Conservation (phyloP, 1,284 basidiomycete genomes). For the Trichosporon ovoides region DNA sequence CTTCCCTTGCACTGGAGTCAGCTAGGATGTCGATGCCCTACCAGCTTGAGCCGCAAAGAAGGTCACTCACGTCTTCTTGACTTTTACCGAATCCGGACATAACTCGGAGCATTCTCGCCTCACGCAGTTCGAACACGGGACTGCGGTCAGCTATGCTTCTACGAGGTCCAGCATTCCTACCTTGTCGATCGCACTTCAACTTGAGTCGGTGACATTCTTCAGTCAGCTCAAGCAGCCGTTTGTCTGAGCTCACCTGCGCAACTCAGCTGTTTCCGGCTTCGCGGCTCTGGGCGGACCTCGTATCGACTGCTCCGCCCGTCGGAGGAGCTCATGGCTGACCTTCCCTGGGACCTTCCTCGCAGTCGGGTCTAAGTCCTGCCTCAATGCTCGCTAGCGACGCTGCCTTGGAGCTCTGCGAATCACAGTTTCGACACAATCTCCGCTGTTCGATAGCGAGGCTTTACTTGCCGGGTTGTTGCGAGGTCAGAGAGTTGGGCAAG, state of each 20-base stretch:
- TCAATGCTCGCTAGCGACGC: no score
- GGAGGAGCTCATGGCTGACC: background rate
- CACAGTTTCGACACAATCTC: no score
- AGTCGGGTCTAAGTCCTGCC: no score
- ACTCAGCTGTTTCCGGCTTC: constrained; percentile 19
- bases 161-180: constrained; percentile 3
- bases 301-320: constrained; percentile 9
- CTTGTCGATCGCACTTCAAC: constrained; percentile 31
- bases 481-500: no score
- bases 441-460: no score
- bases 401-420: no score
- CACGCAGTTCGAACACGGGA: constrained; percentile 37
- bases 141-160: constrained; percentile 7
- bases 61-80: constrained; percentile 22
- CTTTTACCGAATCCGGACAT: constrained; percentile 32
- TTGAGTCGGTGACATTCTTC: constrained; percentile 27
- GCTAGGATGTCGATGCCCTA: no score
- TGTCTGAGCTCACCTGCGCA: constrained; percentile 14
- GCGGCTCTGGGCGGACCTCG: constrained; percentile 16
- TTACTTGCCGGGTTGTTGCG: no score
- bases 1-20: background rate
- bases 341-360: no score
- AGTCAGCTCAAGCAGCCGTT: background rate
- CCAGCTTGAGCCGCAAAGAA: no score
- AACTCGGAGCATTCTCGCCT: constrained; percentile 32